Evolutionary conservation across 2,329 filamentous ascomycete genomes (phyloP), one percentile per base, ranked within the genome.

Genomic region (Colletotrichum sp.): DNA sequence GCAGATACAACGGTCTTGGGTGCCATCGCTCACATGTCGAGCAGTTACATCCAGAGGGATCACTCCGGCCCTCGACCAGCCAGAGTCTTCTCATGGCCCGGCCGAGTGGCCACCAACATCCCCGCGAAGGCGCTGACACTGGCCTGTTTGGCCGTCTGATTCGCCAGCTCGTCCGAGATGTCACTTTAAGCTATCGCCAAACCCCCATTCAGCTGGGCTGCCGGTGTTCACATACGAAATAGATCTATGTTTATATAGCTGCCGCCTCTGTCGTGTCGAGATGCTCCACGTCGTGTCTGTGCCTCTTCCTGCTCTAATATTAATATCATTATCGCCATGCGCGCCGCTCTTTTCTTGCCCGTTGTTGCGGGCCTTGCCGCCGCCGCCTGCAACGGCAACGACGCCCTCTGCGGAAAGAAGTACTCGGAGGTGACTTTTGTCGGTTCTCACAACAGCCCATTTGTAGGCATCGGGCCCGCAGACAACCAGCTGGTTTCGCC

Each of bases 371-470:
- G 69, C 16, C 44, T 64, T 16, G 75, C 68, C 32, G 79, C 80
- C 28, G 82, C 81, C 24, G 82, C 81, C 78, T 94, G 92, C 85
- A 94, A 94, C 80, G 91, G 91, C 76, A 85, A 88, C 69, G 79
- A 88, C 2, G 87, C 87, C 52, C 89, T 91, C 71, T 94, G 92
- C 83, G 81, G 82, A 64, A 88, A 90, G 52, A 84, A 82, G 57
- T 94, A 93, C 84, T 90, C 91, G 77, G 88, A 92, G 49, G 82
- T 93, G 70, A 90, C 90, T n/a, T 89, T 90, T 75, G 84, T 93
- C 21, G 93, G 92, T 28, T 88, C 93, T 8, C 93, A 95, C 84
- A 89, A 95, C 84, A 90, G 89, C 16, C 89, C 92, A 49, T 94
- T 94, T 80, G 89, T 93, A 55, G 91, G 93, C 55, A 78, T 86